Evolutionary conservation across 768 basidiomycete species (phyloP), one percentile per base, ranked within the genome.

Genomic region (Omphalotus guepiniiformis): DNA sequence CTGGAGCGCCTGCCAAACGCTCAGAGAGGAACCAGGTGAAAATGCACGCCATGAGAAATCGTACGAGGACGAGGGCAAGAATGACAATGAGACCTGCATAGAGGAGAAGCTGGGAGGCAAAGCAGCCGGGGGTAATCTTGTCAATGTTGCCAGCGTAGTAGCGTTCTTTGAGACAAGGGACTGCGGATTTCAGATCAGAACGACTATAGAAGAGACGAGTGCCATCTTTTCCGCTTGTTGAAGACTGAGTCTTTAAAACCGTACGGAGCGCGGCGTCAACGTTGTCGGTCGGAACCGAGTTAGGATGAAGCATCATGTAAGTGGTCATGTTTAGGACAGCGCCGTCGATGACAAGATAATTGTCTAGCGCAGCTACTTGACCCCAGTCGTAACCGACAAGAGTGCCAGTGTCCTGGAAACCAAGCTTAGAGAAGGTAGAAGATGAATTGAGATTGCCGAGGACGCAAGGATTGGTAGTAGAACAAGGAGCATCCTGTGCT

Each of bases 11-110:
- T 15, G 93, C 87, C 27, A 98, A 76, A 46, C 77, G 78, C 6
- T 78, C 79, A 8, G 93, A 94, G 40, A 98, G 70, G 72, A 91
- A 95, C 96, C 96, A 99, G 58, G 82, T 93, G 76, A 98, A 99
- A 34, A 95, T 64, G 63, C 91, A 91, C 1, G 96, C 96, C 95
- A 99, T 97, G 57, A 76, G 65, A 68, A 98, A 99, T 28, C 96
- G 89, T 26, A 91, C 83, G 52, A 97, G 66, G 26, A 99, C 89
- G 50, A 99, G 82, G 23, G 79, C 79, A 47, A 98, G 80, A 60
- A 99, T 93, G 69, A 98, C 83, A 63, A 92, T 79, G 48, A 99
- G 78, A 48, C 92, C 90, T 22, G 83, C 70, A 63, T 96, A 99
- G 42, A 98, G 83, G 63, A 98, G 82, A 22, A 98, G 73, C 38